phyloP scores from a whole-genome alignment of 129 eudicot genomes.

The Artemisia argyi region DNA sequence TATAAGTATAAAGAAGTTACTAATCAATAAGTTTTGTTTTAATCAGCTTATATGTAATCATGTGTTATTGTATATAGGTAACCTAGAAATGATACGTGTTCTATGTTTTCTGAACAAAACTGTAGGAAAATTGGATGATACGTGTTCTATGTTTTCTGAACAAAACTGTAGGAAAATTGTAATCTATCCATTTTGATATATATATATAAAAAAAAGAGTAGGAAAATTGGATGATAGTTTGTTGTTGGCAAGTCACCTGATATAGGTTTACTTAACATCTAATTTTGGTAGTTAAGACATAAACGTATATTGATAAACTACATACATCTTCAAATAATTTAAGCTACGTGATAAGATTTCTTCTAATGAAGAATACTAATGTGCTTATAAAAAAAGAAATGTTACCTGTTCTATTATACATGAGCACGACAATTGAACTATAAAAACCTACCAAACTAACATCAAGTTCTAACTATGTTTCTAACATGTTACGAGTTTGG shows the following conservation, averaged over 20 bases:
- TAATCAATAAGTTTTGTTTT: too few relatives aligned
- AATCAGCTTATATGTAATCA: too few relatives aligned
- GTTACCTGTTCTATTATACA: neutral
- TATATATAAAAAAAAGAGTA: too few relatives aligned
- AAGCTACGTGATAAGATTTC: neutral
- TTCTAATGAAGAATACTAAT: neutral
- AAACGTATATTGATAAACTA: neutral
- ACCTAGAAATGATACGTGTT: too few relatives aligned
- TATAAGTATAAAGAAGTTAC: too few relatives aligned
- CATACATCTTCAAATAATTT: neutral
- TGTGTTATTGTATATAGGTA: too few relatives aligned
- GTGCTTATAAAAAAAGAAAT: neutral
- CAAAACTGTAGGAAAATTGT: neutral
- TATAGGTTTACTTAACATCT: conserved; percentile 25
- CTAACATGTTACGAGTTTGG: too few relatives aligned
- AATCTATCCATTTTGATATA: too few relatives aligned
- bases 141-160: too few relatives aligned
- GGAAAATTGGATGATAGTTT: conserved; percentile 22
- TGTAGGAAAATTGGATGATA: too few relatives aligned
- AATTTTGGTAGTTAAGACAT: conserved; percentile 27
- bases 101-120: too few relatives aligned
- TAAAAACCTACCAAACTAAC: neutral
- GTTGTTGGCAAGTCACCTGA: conserved; percentile 37
- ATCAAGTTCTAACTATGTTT: neutral
- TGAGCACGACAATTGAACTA: neutral